Evolutionary conservation across 1,284 basidiomycete species (phyloP).

Genomic region (Malassezia psittaci): DNA sequence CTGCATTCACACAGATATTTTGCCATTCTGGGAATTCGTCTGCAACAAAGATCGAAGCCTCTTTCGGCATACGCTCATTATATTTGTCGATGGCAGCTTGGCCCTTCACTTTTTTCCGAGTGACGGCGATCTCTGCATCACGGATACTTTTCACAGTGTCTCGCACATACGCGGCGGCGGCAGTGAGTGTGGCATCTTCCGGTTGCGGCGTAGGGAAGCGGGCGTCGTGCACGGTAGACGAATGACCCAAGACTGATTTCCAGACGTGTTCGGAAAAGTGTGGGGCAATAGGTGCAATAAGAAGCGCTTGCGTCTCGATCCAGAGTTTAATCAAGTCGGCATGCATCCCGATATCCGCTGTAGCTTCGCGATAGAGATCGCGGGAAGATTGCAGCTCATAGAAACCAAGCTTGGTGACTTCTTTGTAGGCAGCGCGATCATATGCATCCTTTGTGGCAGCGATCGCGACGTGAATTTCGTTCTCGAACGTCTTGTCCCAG

Average conservation of each 20-base stretch:
- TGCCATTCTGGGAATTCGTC: constrained; percentile 90
- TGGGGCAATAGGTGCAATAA: constrained; percentile 80
- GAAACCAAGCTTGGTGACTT: constrained; percentile 86
- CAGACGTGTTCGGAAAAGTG: constrained; percentile 93
- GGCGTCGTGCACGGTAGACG: constrained; percentile 71
- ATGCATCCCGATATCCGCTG: constrained; percentile 77
- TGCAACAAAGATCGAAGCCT: constrained; percentile 78
- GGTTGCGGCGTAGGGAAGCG: constrained; percentile 61
- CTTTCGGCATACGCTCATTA: constrained; percentile 55
- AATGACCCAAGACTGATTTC: constrained; percentile 60
- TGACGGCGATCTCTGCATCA: constrained; percentile 60
- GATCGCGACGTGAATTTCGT: constrained; percentile 79
- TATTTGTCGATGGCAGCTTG: constrained; percentile 28
- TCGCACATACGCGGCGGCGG: constrained; percentile 66
- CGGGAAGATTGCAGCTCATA: constrained; percentile 86
- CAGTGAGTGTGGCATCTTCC: constrained; percentile 53
- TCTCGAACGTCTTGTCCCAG: constrained; percentile 73
- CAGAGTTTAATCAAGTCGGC: constrained; percentile 62
- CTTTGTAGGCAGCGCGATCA: constrained; percentile 79
- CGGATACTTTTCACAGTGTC: constrained; percentile 76
- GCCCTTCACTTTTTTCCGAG: constrained; percentile 35
- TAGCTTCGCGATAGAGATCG: constrained; percentile 92
- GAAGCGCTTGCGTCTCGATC: constrained; percentile 68
- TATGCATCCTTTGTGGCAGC: constrained; percentile 58
- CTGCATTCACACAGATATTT: constrained; percentile 64